Evolutionary conservation across 805 yeast species (phyloP).

Genomic region (Millerozyma miso): DNA sequence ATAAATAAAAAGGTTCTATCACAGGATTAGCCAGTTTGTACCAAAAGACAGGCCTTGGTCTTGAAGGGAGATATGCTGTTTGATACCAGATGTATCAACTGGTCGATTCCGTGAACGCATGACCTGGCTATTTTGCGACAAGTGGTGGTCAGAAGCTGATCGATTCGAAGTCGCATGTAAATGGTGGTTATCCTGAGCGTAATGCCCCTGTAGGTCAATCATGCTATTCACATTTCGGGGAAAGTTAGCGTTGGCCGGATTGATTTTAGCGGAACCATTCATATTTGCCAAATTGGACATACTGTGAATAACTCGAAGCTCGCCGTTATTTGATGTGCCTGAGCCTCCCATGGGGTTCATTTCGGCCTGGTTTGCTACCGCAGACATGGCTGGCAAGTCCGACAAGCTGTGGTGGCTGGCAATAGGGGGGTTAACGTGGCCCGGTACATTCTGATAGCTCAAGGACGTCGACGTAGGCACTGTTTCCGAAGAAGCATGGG

Average conservation of each 20-base stretch:
- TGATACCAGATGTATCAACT: neutral
- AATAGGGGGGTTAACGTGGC: slow-evolving; percentile 2
- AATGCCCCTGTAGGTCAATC: slow-evolving; percentile 25
- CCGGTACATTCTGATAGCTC: slow-evolving; percentile 7
- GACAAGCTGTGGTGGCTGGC: slow-evolving; percentile 22
- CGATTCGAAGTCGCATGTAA: neutral
- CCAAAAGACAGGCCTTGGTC: neutral
- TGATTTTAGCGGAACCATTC: slow-evolving; percentile 5
- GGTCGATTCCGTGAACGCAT: neutral
- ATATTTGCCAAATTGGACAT: slow-evolving; percentile 23
- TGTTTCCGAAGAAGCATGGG: slow-evolving; percentile 5
- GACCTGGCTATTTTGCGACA: neutral
- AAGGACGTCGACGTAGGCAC: slow-evolving; percentile 2
- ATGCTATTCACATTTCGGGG: slow-evolving; percentile 30
- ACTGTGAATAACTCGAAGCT: slow-evolving; percentile 22
- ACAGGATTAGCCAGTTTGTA: slow-evolving; percentile 1
- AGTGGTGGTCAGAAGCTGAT: neutral
- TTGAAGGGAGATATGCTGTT: neutral
- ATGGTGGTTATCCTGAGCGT: slow-evolving; percentile 4
- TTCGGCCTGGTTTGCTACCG: slow-evolving; percentile 4
- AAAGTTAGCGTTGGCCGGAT: slow-evolving; percentile 6
- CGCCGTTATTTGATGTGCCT: slow-evolving; percentile 8
- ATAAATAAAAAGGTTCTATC: neutral
- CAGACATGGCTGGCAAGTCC: slow-evolving; percentile 19
- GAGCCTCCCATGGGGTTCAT: neutral